phyloP scores from a whole-genome alignment of 345 rosid genomes.

The Citrus australasica region DNA sequence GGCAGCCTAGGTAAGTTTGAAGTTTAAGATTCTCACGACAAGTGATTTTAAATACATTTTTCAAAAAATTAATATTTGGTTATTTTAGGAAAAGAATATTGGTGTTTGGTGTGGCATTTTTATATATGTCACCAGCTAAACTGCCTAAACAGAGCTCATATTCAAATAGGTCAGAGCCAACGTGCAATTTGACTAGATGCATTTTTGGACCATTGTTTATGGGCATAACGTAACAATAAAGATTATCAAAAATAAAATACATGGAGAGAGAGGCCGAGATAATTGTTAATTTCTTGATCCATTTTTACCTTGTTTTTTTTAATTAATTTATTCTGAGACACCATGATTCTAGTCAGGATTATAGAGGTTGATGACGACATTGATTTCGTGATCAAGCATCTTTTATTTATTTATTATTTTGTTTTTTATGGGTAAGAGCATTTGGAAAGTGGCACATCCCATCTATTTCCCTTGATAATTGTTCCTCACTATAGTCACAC shows the following conservation, averaged over 20 bases:
- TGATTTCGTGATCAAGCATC: slow-evolving; percentile 45
- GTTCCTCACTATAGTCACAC: background rate
- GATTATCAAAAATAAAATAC: background rate
- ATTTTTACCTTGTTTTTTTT: background rate
- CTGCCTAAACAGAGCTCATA: slow-evolving; percentile 1
- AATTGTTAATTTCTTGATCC: background rate
- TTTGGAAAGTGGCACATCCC: slow-evolving; percentile 18
- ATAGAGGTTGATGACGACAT: slow-evolving; percentile 32
- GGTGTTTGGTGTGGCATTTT: background rate
- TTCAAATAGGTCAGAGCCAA: slow-evolving; percentile 12
- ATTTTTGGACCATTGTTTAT: background rate
- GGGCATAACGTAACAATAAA: background rate
- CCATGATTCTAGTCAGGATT: slow-evolving; percentile 17
- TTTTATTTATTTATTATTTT: background rate
- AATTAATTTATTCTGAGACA: slow-evolving; percentile 14
- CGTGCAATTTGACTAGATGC: slow-evolving; percentile 22
- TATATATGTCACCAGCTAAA: background rate
- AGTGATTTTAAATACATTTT: background rate
- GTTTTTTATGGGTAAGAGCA: background rate
- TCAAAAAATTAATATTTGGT: background rate
- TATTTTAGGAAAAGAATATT: background rate
- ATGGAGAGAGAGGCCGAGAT: background rate
- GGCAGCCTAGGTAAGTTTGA: background rate
- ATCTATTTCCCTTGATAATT: slow-evolving; percentile 10
- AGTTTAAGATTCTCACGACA: background rate